Base-by-base conservation (phyloP, 345 rosid species). In the Raphanus raphanistrum region DNA sequence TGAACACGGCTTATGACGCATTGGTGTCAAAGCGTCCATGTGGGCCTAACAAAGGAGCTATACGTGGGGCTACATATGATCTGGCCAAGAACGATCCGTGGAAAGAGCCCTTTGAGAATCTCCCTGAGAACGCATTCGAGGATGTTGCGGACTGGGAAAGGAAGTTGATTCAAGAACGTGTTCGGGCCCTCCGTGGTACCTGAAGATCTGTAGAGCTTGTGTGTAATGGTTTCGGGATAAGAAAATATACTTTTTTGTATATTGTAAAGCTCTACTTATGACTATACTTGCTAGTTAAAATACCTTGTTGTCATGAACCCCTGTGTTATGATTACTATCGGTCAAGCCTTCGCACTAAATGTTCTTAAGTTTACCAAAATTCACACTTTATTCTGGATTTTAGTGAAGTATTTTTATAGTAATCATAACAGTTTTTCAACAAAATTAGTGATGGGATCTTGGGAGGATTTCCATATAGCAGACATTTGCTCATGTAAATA, bases 81-180 rank as follows among this genome's bases (percentile, higher is more conserved):
- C 86, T 92, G 25, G 91, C 96, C 9, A 94, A 87, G 81, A 87
- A 92, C 38, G 97, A 89, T 83, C 85, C 83, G 0, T 78, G 92
- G 93, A 94, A 92, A 82, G 93, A 89, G 74, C 88, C 90, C 1
- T 87, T 94, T 71, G 93, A 90, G 81, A 89, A 45, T 81, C 93
- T 94, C 60, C 89, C 96, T 5, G 98, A 88, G 69, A 45, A 84
- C 66, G 94, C 97, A 13, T 94, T 94, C 17, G 93, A 85, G 81
- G 90, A 82, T 31, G 32, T 92, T 52, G 92, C 94, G 65, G 93
- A 88, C n/a, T 89, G 97, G 96, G 97, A 94, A 79, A 94, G 98
- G 88, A 85, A 85, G 33, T 66, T 87, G 83, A 92, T 94, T 83
- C 89, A 86, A 71, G 93, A 90, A 29, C 87, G 84, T 25, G 85